Evolutionary conservation across 2,329 filamentous ascomycete species (phyloP).

Genomic region (Trichoderma sp.): DNA sequence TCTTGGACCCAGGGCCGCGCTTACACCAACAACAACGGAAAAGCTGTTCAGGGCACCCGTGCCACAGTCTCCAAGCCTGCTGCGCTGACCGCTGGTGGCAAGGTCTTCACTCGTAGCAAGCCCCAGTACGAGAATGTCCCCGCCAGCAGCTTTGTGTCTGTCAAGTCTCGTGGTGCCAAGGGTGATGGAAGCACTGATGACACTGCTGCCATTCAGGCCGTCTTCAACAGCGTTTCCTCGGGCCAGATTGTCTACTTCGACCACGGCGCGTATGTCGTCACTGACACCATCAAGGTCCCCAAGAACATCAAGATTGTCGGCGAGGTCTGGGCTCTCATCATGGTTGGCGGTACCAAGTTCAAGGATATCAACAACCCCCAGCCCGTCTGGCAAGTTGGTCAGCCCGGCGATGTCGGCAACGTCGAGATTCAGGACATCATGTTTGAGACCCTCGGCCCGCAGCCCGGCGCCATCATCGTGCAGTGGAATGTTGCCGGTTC

Average conservation of each 20-base stretch:
- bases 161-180: slow-evolving; percentile 79
- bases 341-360: slow-evolving; percentile 78
- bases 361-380: slow-evolving; percentile 72
- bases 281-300: slow-evolving; percentile 69
- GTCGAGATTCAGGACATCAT: slow-evolving; percentile 90
- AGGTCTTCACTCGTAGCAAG: slow-evolving; percentile 80
- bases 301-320: slow-evolving; percentile 85
- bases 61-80: slow-evolving; percentile 62
- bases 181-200: slow-evolving; percentile 89
- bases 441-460: slow-evolving; percentile 79
- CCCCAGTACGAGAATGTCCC: slow-evolving; percentile 78
- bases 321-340: slow-evolving; percentile 87
- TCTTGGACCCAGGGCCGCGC: slow-evolving; percentile 80
- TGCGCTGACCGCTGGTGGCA: slow-evolving; percentile 65
- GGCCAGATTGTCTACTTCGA: slow-evolving; percentile 74
- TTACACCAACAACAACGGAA: slow-evolving; percentile 56
- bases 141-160: slow-evolving; percentile 73
- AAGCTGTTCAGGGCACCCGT: slow-evolving; percentile 61
- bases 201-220: slow-evolving; percentile 77
- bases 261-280: slow-evolving; percentile 71
- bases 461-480: slow-evolving; percentile 85
- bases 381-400: slow-evolving; percentile 83
- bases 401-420: slow-evolving; percentile 71
- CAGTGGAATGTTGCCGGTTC: slow-evolving; percentile 82
- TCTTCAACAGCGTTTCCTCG: slow-evolving; percentile 67